These are phyloP conservation scores for Plectosphaerella plurivora DNA, from an alignment of 2,329 filamentous ascomycete species.

Conservation along the genomic window DNA sequence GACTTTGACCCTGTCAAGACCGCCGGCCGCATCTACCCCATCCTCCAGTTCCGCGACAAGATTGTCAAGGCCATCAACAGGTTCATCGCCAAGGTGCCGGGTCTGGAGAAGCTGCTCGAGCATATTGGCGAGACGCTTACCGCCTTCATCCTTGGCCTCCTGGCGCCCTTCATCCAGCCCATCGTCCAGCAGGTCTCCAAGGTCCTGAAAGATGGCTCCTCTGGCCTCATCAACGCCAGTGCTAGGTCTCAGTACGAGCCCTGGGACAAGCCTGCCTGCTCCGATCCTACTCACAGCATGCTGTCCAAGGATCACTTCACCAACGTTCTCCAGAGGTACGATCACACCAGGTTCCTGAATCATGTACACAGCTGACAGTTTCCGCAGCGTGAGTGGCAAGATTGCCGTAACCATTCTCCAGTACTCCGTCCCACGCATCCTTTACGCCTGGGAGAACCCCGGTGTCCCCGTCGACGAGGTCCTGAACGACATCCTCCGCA, in stretches of 20 bases:
- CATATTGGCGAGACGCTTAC: conserved; percentile 92
- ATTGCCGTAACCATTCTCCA: conserved; percentile 73
- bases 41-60: conserved; percentile 88
- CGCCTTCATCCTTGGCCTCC: conserved; percentile 82
- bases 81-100: conserved; percentile 87
- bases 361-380: neutral
- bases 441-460: conserved; percentile 91
- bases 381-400: conserved; percentile 30
- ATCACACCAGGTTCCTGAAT: neutral
- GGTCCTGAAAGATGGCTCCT: conserved; percentile 79
- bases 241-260: conserved; percentile 73
- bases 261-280: conserved; percentile 71
- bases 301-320: conserved; percentile 82
- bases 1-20: conserved; percentile 76
- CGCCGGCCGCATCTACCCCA: conserved; percentile 83
- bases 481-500: conserved; percentile 70
- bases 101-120: conserved; percentile 83
- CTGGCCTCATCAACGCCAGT: conserved; percentile 62
- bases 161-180: conserved; percentile 88
- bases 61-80: conserved; percentile 83
- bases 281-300: conserved; percentile 78
- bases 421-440: conserved; percentile 81
- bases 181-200: conserved; percentile 86
- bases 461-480: conserved; percentile 80
- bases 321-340: conserved; percentile 49